Base-by-base conservation (phyloP, 176 grass and related monocot genomes). In the Raddia distichophylla region DNA sequence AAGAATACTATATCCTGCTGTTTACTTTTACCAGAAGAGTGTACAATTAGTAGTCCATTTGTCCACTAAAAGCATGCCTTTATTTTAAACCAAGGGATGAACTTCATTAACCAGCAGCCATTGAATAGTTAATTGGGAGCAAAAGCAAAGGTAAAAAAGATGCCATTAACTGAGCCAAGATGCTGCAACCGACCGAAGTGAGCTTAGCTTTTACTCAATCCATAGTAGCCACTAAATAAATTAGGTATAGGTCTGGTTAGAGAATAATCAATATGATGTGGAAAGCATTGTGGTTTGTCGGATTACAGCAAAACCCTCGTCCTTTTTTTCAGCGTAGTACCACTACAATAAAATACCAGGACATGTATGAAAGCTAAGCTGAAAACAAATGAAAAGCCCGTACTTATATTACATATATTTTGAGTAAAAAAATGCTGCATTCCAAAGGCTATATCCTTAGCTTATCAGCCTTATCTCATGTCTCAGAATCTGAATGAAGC, bases 251-350 rank as follows among this genome's bases (percentile, higher is more conserved):
- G 46, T 71, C 56, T 63, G 44, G 6, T 68, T 76, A 49, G 10
- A 48, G 42, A 84, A 67, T 58, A 69, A 84, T 76, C 6, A 76
- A 35, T 76, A 20, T 83, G 70, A 57, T 75, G 71, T 83, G 71
- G 60, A 66, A 50, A 27, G 15, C 85, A 69, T 34, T 67, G 19
- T 45, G 49, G 60, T 66, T 46, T 83, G 71, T 83, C 60, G 47
- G 59, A 54, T n/a, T 64, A 7, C 20, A 45, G 58, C 48, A 3
- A 56, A 75, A 70, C 18, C 4, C 49, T n/a, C 1, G 19, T 19
- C 63, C 12, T 10, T 56, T 75, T 10, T 46, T 75, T 83, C 35
- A 17, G 35, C 46, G 61, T 14, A 64, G 13, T 60, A 42, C 53
- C 35, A 80, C 35, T 44, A 10, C 3, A 22, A 22, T 20, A 16